phyloP scores from a whole-genome alignment of 331 rosid genomes.

The Dryas integrifolia region DNA sequence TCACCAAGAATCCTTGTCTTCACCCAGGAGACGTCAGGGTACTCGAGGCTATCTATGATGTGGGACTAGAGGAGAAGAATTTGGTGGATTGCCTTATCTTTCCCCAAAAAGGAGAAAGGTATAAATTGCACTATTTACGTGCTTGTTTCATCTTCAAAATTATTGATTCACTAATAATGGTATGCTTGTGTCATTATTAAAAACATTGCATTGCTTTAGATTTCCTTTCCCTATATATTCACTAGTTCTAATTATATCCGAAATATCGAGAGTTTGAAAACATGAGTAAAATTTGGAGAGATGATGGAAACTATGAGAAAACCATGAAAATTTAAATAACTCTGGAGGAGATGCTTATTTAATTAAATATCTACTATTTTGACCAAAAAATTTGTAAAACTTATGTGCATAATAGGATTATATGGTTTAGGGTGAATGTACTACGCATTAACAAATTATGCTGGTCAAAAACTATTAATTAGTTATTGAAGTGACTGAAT shows the following conservation, averaged over 20 bases:
- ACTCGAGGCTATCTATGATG: slow-evolving; percentile 74
- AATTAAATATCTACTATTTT: neutral
- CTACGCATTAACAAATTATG: neutral
- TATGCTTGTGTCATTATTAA: neutral
- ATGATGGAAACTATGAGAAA: neutral
- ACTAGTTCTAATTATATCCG: neutral
- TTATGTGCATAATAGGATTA: neutral
- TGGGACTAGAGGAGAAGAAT: slow-evolving; percentile 63
- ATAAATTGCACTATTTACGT: neutral
- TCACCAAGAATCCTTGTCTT: slow-evolving; percentile 92
- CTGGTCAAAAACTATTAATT: neutral
- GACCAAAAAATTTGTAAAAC: neutral
- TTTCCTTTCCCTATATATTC: neutral
- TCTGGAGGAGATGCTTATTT: neutral
- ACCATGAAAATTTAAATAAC: neutral
- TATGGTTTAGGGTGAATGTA: neutral
- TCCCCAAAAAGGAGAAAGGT: slow-evolving; percentile 88
- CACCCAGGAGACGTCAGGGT: slow-evolving; percentile 95
- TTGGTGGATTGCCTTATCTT: slow-evolving; percentile 80
- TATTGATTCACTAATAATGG: neutral
- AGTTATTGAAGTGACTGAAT: neutral
- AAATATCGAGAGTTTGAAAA: neutral
- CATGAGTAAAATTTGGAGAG: neutral
- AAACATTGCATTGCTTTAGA: neutral
- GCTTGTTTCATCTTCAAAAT: slow-evolving; percentile 5